These are phyloP conservation scores for Zymoseptoria ardabiliae DNA, from an alignment of 2,329 filamentous ascomycete species.

Conservation along the genomic window DNA sequence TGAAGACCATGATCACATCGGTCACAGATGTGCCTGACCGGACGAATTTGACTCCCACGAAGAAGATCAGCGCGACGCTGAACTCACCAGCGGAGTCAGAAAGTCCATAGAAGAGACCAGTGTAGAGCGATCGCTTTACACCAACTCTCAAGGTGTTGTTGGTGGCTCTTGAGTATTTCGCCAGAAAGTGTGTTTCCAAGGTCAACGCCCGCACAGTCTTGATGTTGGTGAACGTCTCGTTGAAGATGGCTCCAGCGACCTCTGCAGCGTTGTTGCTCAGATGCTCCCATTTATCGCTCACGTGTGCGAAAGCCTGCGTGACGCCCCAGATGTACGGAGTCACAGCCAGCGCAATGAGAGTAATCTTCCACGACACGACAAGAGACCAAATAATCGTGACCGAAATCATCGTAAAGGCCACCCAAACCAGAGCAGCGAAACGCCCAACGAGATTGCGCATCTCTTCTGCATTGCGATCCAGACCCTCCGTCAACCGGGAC, in stretches of 20 bases:
- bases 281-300: conserved; percentile 66
- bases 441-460: conserved; percentile 75
- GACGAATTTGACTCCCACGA: conserved; percentile 65
- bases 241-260: conserved; percentile 54
- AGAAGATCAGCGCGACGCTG: conserved; percentile 73
- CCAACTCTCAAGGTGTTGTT: conserved; percentile 53
- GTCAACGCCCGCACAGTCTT: conserved; percentile 69
- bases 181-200: conserved; percentile 63
- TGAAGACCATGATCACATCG: conserved; percentile 65
- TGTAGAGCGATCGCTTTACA: conserved; percentile 56
- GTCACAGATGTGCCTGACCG: conserved; percentile 45
- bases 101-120: conserved; percentile 68
- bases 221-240: conserved; percentile 72
- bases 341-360: conserved; percentile 64
- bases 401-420: conserved; percentile 58
- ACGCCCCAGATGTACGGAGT: conserved; percentile 60
- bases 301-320: conserved; percentile 56
- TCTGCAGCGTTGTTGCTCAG: conserved; percentile 58
- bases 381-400: conserved; percentile 71
- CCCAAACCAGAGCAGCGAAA: conserved; percentile 64
- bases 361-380: conserved; percentile 68
- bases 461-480: conserved; percentile 80
- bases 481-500: conserved; percentile 57
- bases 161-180: conserved; percentile 52
- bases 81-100: conserved; percentile 66